Evolutionary conservation across 257 asterid genomes (phyloP).

Genomic region (Jacaranda mimosifolia): DNA sequence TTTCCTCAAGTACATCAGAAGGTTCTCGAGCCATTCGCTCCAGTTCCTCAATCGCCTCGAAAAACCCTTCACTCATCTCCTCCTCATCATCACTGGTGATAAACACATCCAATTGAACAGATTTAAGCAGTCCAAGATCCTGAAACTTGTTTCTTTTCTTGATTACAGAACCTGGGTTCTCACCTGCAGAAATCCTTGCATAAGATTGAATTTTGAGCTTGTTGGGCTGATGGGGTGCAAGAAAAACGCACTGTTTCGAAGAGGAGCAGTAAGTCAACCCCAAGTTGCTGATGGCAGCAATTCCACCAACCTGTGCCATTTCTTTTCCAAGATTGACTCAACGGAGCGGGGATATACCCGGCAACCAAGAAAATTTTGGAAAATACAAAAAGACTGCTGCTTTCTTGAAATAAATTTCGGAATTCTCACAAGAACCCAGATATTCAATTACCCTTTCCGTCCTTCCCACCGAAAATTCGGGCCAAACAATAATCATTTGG

Average conservation of each 20-base stretch:
- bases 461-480: conserved; percentile 21
- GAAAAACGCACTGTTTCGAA: conserved; percentile 37
- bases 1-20: conserved; percentile 90
- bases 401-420: conserved; percentile 14
- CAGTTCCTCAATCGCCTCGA: conserved; percentile 91
- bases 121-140: conserved; percentile 50
- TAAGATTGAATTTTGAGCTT: conserved; percentile 37
- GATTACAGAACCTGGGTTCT: conserved; percentile 3
- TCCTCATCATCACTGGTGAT: conserved; percentile 85
- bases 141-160: conserved; percentile 36
- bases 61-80: conserved; percentile 89
- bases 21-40: conserved; percentile 96
- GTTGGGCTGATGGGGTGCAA: conserved; percentile 32
- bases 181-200: conserved; percentile 31
- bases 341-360: background rate
- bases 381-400: background rate
- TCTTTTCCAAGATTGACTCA: conserved; percentile 17
- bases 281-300: conserved; percentile 47
- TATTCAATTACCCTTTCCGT: background rate
- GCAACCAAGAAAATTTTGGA: background rate
- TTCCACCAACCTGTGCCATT: conserved; percentile 54
- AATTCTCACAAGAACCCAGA: conserved; percentile 14
- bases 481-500: conserved; percentile 33
- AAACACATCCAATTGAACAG: conserved; percentile 74
- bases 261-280: conserved; percentile 39